Evolutionary conservation across 2,329 filamentous ascomycete genomes (phyloP).

Genomic region (Tolypocladium pustulatum): DNA sequence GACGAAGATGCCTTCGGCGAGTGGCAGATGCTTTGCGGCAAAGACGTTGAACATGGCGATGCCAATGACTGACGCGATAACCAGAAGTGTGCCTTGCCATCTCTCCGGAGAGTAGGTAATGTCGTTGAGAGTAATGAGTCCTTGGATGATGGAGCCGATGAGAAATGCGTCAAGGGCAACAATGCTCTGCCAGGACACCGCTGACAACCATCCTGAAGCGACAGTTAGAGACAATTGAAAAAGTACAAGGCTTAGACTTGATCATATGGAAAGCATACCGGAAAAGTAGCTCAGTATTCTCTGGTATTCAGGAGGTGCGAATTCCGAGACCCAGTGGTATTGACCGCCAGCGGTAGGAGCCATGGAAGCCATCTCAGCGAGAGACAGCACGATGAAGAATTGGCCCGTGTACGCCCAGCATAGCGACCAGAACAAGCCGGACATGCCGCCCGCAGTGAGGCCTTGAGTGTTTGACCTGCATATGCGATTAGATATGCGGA

Average conservation of each 20-base stretch:
- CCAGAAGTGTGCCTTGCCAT: slow-evolving; percentile 5
- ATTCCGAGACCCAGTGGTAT: slow-evolving; percentile 48
- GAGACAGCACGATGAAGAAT: slow-evolving; percentile 28
- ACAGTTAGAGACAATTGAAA: neutral
- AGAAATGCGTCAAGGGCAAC: slow-evolving; percentile 31
- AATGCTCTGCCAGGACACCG: slow-evolving; percentile 30
- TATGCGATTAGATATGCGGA: slow-evolving; percentile 2
- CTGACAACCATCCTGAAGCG: slow-evolving; percentile 29
- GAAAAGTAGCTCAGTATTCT: slow-evolving; percentile 39
- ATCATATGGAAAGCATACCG: neutral
- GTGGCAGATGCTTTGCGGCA: slow-evolving; percentile 4
- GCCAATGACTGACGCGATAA: slow-evolving; percentile 4
- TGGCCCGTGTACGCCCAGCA: slow-evolving; percentile 6
- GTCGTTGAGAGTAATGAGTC: slow-evolving; percentile 25
- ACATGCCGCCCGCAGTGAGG: slow-evolving; percentile 7
- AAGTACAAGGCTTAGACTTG: neutral
- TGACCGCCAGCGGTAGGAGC: slow-evolving; percentile 47
- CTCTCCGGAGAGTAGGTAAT: neutral
- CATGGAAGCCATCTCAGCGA: slow-evolving; percentile 42
- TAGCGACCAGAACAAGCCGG: slow-evolving; percentile 9
- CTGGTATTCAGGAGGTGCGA: slow-evolving; percentile 35
- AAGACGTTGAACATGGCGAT: slow-evolving; percentile 6
- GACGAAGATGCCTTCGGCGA: slow-evolving; percentile 6
- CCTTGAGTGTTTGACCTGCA: slow-evolving; percentile 23
- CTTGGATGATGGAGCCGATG: slow-evolving; percentile 33